Evolutionary conservation across 1,139 yeast species (phyloP), one percentile per base, ranked within the genome.

Genomic region (Pichia sp.): DNA sequence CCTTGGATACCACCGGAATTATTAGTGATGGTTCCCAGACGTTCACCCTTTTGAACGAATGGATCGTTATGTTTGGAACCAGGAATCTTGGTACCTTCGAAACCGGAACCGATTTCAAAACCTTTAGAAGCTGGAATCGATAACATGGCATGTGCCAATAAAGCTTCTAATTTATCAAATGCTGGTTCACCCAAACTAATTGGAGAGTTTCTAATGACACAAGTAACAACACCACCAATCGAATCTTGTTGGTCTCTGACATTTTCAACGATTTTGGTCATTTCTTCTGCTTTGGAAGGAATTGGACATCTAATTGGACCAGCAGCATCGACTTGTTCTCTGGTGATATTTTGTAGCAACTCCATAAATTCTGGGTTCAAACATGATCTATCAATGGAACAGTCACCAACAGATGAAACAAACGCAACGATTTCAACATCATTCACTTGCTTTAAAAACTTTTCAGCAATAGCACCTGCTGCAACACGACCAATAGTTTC

Each of bases 401-500:
- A 72, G 34, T 73, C 72, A 35, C 98, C 98, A 52, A 92, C 95
- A 50, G 86, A 84, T 23, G 95, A 79, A 33, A 92, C 97, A 67
- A 94, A 92, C 0, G 97, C 98, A 36, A 92, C 97, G 59, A 92
- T 87, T 66, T 94, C 98, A 41, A 92, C 94, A 49, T 79, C 77
- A 61, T 84, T 81, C 45, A 85, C 84, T 57, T 83, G 79, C 44
- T 69, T 62, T 60, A 92, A 74, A 55, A 87, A 80, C 68, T 88
- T 90, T 65, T 92, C 98, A 39, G 98, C 98, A 65, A 92, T 81
- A 48, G 97, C 97, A 55, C 97, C 97, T 11, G 97, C 98, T 42
- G 98, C 98, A 44, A 92, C 98, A 64, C 98, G 77, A 45, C 97
- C 98, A 57, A 94, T 92, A 43, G 98, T 92, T 67, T 92, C 98